Base-by-base conservation (phyloP, 441 rosid genomes). In the Cnidoscolus chayamansa region DNA sequence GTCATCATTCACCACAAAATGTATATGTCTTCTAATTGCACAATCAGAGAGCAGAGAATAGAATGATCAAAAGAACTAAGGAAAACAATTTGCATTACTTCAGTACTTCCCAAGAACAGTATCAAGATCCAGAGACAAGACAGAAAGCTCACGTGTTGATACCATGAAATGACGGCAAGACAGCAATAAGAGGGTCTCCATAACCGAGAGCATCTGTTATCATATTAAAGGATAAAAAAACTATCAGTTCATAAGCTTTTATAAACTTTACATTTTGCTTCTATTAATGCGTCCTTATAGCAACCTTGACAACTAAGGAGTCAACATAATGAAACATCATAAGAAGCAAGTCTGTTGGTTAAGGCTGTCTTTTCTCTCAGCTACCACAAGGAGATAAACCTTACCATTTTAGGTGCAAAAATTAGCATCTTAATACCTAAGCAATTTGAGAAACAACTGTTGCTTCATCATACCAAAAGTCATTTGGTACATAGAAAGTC, bases 121-220 rank as follows among this genome's bases (percentile, higher is more conserved):
- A 67, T 54, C 65, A 43, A 75, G 74, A 70, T 70, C 74, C 60
- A 47, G 72, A 51, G 20, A 66, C 10, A 47, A 0, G 60, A 56
- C 53, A 47, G 70, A 69, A 65, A 49, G 48, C 78, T 85, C 84
- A 85, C 70, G 63, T 62, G 62, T 82, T 43, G 82, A 90, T 92
- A 70, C 78, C 86, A 55, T 81, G 93, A 70, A 94, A 94, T 20
- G 97, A 90, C 64, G 97, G 95, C 82, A 94, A 74, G 76, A 92
- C 88, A 3, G 98, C 98, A 6, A 94, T 82, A 3, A 94, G 86
- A 58, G 95, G 91, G 74, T 92, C 97, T 68, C 97, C 97, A 53
- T 83, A 94, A 25, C 97, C 97, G 71, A 92, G 89, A 2, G 87
- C 80, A 57, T 89, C 98, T 94, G 94, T 31, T 15, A 56, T 48